A percentile compares a stretch with the other conserved stretches of the same genome.
Evolutionary conservation across 2,329 filamentous ascomycete genomes (phyloP).

Genomic region (Aspergillus sp.): DNA sequence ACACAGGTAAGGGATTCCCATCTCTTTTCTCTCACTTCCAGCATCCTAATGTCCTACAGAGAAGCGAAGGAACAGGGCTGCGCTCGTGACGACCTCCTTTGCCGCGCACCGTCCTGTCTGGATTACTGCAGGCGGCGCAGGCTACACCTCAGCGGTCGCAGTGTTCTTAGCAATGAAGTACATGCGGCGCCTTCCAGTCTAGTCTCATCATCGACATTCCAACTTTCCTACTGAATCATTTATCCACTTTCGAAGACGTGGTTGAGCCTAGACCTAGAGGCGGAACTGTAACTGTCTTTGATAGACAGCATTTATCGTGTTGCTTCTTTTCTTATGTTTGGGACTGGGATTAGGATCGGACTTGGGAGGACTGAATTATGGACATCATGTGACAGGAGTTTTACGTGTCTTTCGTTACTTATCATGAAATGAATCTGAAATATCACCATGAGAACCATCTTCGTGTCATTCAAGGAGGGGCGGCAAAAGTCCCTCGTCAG

Average conservation of each 20-base stretch:
- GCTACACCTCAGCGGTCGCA: slow-evolving; percentile 38
- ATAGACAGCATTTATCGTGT: slow-evolving; percentile 9
- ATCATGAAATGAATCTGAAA: background rate
- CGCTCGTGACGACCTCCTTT: slow-evolving; percentile 37
- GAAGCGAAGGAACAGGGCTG: slow-evolving; percentile 33
- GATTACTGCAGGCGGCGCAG: slow-evolving; percentile 35
- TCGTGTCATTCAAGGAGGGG: background rate
- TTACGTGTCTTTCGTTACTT: background rate
- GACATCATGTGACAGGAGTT: slow-evolving; percentile 1
- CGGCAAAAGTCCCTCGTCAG: background rate
- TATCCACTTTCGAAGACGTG: slow-evolving; percentile 6
- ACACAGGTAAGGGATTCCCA: slow-evolving; percentile 22
- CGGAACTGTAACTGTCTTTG: slow-evolving; percentile 15
- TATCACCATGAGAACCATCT: background rate
- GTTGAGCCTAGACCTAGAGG: slow-evolving; percentile 16
- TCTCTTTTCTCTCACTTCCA: background rate
- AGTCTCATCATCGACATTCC: background rate
- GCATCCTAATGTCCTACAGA: slow-evolving; percentile 20
- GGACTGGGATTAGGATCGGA: background rate
- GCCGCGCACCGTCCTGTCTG: slow-evolving; percentile 38
- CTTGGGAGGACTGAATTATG: background rate
- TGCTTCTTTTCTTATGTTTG: background rate
- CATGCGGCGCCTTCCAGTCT: slow-evolving; percentile 30
- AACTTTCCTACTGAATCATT: background rate
- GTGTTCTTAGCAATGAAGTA: slow-evolving; percentile 38